Evolutionary conservation across 441 rosid species (phyloP).

Genomic region (Arabidopsis lyrata): DNA sequence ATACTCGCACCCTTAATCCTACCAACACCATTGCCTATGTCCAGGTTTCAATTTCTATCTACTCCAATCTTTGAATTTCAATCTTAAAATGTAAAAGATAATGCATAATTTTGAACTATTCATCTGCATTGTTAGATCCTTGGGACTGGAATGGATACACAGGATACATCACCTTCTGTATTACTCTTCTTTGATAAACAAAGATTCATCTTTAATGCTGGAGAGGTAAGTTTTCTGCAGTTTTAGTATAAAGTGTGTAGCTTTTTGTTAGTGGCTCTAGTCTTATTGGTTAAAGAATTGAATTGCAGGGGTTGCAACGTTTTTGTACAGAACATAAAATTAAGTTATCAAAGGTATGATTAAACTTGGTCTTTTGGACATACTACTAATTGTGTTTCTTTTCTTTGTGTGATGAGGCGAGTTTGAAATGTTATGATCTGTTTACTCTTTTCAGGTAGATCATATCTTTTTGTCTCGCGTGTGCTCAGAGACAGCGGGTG

Average conservation of each 20-base stretch:
- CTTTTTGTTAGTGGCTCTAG: not conserved
- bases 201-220: slow-evolving; percentile 95
- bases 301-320: slow-evolving; percentile 87
- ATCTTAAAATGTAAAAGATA: not conserved
- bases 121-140: slow-evolving; percentile 58
- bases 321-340: slow-evolving; percentile 96
- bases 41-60: slow-evolving; percentile 57
- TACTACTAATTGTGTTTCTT: not conserved
- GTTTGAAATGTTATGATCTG: slow-evolving; percentile 20
- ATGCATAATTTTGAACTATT: not conserved
- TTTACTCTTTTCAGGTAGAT: slow-evolving; percentile 68
- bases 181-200: slow-evolving; percentile 96
- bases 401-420: slow-evolving; percentile 1
- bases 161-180: slow-evolving; percentile 96
- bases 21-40: slow-evolving; percentile 86
- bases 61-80: not conserved
- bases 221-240: slow-evolving; percentile 67
- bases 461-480: slow-evolving; percentile 96
- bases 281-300: not conserved
- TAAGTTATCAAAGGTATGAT: slow-evolving; percentile 84
- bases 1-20: slow-evolving; percentile 71
- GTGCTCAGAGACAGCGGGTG: slow-evolving; percentile 96
- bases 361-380: not conserved
- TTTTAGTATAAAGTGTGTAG: not conserved
- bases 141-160: slow-evolving; percentile 99